Percentiles rank a stretch among this genome's conserved stretches.
Evolutionary conservation across 768 basidiomycete genomes (phyloP).

Genomic region (Boletus subparvulus): DNA sequence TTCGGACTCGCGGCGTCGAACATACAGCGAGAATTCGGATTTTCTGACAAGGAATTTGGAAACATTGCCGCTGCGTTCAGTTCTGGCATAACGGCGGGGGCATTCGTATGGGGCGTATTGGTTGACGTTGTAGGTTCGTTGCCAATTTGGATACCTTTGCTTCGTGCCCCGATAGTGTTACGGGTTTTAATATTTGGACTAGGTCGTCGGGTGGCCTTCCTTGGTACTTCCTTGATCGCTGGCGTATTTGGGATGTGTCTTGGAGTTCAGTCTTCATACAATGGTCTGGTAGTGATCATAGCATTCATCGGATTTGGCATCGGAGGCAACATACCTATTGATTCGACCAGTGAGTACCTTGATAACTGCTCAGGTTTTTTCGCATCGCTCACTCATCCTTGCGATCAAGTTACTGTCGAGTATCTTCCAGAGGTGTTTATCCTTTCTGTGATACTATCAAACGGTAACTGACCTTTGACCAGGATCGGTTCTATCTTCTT

Average conservation of each 20-base stretch:
- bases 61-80: background rate
- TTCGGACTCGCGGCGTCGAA: background rate
- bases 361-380: background rate
- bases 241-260: constrained; percentile 15
- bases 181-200: background rate
- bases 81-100: constrained; percentile 4
- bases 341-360: constrained; percentile 12
- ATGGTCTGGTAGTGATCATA: constrained; percentile 4
- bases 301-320: constrained; percentile 13
- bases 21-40: constrained; percentile 18
- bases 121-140: constrained; percentile 19
- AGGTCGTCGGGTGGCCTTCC: constrained; percentile 18
- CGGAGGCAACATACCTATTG: constrained; percentile 17
- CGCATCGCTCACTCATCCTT: background rate
- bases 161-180: no score
- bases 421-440: constrained; percentile 14
- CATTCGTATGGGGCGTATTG: constrained; percentile 15
- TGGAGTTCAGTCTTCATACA: constrained; percentile 12
- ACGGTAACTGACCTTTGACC: background rate
- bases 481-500: constrained; percentile 18
- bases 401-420: constrained; percentile 7
- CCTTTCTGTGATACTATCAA: no score
- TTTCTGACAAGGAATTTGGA: constrained; percentile 16
- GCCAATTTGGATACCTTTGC: background rate
- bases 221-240: constrained; percentile 14